Evolutionary conservation across 2,329 filamentous ascomycete species (phyloP).

Genomic region (Epichloe baconii): DNA sequence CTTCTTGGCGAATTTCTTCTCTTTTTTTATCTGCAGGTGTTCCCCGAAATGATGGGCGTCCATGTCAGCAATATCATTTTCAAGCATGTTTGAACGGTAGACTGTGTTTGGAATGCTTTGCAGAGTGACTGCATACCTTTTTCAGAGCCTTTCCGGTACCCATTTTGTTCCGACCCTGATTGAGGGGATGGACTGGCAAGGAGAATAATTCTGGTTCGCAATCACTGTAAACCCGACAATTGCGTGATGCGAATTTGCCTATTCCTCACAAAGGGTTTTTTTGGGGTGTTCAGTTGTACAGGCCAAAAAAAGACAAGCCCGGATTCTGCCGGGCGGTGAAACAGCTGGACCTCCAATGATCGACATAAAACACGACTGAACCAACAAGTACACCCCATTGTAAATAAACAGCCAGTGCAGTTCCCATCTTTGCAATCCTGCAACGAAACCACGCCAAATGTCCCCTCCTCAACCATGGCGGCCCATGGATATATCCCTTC

Average conservation of each 20-base stretch:
- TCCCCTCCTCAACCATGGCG: too few species aligned
- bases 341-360: background rate
- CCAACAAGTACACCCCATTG: too few species aligned
- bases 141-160: background rate
- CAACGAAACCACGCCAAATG: too few species aligned
- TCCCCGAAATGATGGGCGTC: too few species aligned
- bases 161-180: background rate
- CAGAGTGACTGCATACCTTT: background rate
- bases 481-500: too few species aligned
- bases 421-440: too few species aligned
- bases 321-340: slow-evolving; percentile 6
- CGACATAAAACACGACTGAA: too few species aligned
- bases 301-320: background rate
- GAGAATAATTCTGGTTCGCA: background rate
- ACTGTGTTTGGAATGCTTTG: too few species aligned
- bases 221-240: too few species aligned
- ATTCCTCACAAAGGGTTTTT: background rate
- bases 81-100: background rate
- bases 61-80: background rate
- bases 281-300: background rate
- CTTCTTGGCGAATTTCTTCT: background rate
- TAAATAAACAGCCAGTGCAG: too few species aligned
- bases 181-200: background rate
- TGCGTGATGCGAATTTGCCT: background rate
- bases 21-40: background rate